Evolutionary conservation across 192 early-diverging fungal species (phyloP), one percentile per base, ranked within the genome.

Genomic region (Coemansia sp.): DNA sequence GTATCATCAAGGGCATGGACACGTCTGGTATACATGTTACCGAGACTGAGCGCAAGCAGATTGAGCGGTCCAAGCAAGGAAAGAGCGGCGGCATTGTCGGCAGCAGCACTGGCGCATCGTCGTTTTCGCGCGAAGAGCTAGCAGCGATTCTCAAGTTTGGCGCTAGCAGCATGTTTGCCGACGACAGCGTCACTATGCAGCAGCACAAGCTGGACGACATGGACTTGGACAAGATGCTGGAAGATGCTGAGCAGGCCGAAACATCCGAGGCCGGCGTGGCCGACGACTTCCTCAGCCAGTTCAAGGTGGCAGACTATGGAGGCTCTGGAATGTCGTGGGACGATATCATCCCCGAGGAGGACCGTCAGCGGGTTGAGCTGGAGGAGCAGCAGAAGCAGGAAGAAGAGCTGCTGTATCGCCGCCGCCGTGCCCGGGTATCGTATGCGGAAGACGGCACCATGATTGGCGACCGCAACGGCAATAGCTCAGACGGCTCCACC

Each of bases 1-100:
- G 91, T 65, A 93, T 99, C 65, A 99, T 99, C 76, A 96, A 94
- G 65, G 90, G 93, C 64, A 98, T 99, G 95, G 94, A 98, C 67
- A 96, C 93, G 9, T 90, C 93, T 11, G 93, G 93, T 0, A 81
- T 85, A 69, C 84, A 84, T 56, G 78, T 89, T 43, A 69, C 76
- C 3, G 76, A 71, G 6, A 58, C 64, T 0, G 76, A 79, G 76
- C 69, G 76, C 55, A 72, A 72, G 70, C 76, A 72, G 61, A 60
- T 79, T 5, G 76, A 79, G 76, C 57, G 56, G n/a, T 42, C 65
- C 30, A 72, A 72, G 62, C 70, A 71, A 51, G 76, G 76, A 28
- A 72, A 72, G 48, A 46, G 58, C 51, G 69, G 69, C 12, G 64
- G 64, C 20, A 26, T 63, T 37, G 58, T 51, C 8, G 60, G 64